Conservation (phyloP, 768 basidiomycete genomes). For the Pisolithus tinctorius region DNA sequence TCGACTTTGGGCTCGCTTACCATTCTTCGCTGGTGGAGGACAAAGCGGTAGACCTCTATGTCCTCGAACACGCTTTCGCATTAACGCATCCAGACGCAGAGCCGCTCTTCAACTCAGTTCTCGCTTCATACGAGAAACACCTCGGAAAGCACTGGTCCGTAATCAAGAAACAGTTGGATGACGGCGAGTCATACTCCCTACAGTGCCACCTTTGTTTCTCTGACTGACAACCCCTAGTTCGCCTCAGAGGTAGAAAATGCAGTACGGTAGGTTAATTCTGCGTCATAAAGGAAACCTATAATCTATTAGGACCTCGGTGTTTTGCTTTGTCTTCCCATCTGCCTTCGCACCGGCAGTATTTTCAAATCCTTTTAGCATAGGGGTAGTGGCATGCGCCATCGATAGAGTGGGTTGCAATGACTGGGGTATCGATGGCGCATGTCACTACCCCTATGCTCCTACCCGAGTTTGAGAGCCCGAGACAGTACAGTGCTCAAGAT, state of each 20-base stretch:
- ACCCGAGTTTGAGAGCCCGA: too few species aligned
- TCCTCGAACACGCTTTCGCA: constrained; percentile 90
- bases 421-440: too few species aligned
- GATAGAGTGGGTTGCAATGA: too few species aligned
- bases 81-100: constrained; percentile 93
- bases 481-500: too few species aligned
- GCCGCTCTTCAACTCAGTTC: neutral
- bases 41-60: constrained; percentile 50
- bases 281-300: neutral
- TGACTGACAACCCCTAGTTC: constrained; percentile 43
- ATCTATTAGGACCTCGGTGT: too few species aligned
- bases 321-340: too few species aligned
- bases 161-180: constrained; percentile 60
- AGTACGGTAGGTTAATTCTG: constrained; percentile 77
- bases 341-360: too few species aligned
- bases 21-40: constrained; percentile 69
- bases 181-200: constrained; percentile 41
- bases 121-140: constrained; percentile 12
- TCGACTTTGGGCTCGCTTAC: constrained; percentile 93
- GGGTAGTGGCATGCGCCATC: too few species aligned
- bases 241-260: constrained; percentile 81
- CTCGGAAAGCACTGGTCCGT: constrained; percentile 65
- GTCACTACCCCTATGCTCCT: too few species aligned
- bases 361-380: too few species aligned
- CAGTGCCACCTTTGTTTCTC: neutral